These are phyloP conservation scores for Gremmenia infestans DNA, from an alignment of 2,329 filamentous ascomycete species.

Conservation along the genomic window DNA sequence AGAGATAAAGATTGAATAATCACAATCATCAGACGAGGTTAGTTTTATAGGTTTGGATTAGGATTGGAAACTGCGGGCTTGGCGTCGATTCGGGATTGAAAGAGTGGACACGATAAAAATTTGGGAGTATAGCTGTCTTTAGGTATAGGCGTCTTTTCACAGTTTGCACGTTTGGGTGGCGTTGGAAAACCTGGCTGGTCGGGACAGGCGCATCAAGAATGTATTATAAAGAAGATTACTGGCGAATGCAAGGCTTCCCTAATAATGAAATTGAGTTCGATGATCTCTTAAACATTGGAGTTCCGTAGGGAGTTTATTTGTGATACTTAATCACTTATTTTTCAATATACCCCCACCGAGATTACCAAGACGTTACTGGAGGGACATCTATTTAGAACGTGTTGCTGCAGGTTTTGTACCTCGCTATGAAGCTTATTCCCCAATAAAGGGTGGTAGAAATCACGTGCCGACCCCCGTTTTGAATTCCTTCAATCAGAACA, in stretches of 20 bases:
- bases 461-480: no score
- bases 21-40: neutral
- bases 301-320: no score
- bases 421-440: no score
- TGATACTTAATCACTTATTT: no score
- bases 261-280: neutral
- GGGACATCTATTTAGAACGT: no score
- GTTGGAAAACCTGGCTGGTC: neutral
- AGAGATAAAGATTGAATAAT: neutral
- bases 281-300: neutral
- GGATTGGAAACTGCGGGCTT: neutral
- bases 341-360: no score
- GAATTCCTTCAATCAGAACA: no score
- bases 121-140: neutral
- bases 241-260: neutral
- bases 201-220: neutral
- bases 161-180: neutral
- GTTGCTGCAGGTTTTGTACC: no score
- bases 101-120: neutral
- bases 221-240: neutral
- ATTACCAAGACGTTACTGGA: no score
- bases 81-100: neutral
- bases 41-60: neutral
- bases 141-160: no score
- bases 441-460: no score